Conservation (phyloP, 1,139 yeast genomes). For the Sugiyamaella paludigena region DNA sequence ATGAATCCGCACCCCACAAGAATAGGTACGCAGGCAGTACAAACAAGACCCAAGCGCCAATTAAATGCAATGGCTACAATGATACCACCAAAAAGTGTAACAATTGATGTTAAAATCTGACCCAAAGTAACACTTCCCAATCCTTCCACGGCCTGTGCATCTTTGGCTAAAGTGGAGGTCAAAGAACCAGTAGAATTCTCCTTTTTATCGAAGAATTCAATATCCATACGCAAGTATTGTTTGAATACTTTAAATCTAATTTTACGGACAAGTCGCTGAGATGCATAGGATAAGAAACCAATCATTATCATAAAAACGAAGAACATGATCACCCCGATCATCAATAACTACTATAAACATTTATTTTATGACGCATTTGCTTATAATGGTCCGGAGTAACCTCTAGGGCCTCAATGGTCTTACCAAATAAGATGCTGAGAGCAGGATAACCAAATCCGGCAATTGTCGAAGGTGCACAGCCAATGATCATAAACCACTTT, state of each 20-base stretch:
- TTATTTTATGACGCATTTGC: constrained; percentile 38
- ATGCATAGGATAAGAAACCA: constrained; percentile 32
- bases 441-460: constrained; percentile 44
- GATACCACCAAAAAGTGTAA: constrained; percentile 71
- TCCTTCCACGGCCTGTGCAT: constrained; percentile 80
- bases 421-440: constrained; percentile 41
- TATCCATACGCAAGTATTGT: constrained; percentile 62
- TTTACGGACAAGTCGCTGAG: constrained; percentile 33
- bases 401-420: constrained; percentile 38
- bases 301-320: constrained; percentile 34
- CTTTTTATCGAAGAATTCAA: constrained; percentile 78
- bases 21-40: constrained; percentile 62
- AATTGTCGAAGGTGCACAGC: constrained; percentile 33
- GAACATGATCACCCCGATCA: constrained; percentile 39
- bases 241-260: constrained; percentile 35
- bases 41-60: constrained; percentile 61
- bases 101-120: constrained; percentile 68
- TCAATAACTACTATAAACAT: constrained; percentile 38
- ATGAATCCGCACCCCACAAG: constrained; percentile 71
- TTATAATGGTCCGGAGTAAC: constrained; percentile 35
- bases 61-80: constrained; percentile 63
- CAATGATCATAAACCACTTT: constrained; percentile 32
- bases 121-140: constrained; percentile 85
- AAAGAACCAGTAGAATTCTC: constrained; percentile 62
- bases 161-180: constrained; percentile 75